A percentile compares a stretch with the other conserved stretches of the same genome.
Evolutionary conservation across 345 rosid genomes (phyloP).

Genomic region (Rhizophora mangle): DNA sequence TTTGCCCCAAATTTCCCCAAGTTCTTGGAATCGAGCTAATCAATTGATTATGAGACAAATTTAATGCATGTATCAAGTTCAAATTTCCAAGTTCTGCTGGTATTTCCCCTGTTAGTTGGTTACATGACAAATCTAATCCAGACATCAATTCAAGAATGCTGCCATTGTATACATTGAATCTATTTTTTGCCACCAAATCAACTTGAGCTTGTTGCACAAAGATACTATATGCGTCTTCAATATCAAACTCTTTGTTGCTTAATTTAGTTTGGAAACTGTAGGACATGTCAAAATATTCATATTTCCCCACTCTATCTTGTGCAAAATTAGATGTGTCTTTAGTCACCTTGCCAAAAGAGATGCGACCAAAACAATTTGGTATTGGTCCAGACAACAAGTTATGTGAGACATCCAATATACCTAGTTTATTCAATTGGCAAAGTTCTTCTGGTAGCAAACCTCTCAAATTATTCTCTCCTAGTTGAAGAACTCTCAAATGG

Average conservation of each 20-base stretch:
- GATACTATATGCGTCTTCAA: no score
- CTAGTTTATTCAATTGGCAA: not conserved
- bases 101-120: not conserved
- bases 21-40: no score
- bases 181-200: not conserved
- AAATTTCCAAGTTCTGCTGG: no score
- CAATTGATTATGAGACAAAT: no score
- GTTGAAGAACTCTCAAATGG: not conserved
- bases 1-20: no score
- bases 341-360: not conserved
- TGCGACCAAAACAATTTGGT: not conserved
- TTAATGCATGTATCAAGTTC: no score
- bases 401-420: not conserved
- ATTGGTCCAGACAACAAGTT: slow-evolving; percentile 6
- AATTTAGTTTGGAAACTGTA: no score
- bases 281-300: no score
- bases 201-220: not conserved
- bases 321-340: not conserved
- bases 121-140: slow-evolving; percentile 1
- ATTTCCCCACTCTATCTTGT: not conserved
- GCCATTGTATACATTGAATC: not conserved
- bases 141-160: not conserved
- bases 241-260: not conserved
- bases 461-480: not conserved
- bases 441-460: slow-evolving; percentile 2